These are phyloP conservation scores for Trifolium subterraneum DNA, from an alignment of 306 rosid genomes.

Conservation along the genomic window DNA sequence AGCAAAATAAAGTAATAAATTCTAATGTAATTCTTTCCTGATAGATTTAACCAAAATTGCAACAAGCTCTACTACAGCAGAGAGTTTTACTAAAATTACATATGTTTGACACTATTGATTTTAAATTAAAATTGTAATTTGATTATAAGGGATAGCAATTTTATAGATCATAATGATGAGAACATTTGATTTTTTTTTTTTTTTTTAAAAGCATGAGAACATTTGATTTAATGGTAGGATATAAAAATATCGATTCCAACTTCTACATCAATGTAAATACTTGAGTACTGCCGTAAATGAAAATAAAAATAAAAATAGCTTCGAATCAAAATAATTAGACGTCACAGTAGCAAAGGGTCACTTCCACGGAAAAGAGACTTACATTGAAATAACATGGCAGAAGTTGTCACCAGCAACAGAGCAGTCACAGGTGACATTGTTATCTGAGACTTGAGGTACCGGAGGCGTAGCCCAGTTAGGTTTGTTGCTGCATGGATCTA, in stretches of 20 bases:
- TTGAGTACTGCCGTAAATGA: neutral
- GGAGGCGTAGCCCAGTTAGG: neutral
- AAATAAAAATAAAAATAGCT: neutral
- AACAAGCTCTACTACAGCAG: neutral
- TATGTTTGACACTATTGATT: neutral
- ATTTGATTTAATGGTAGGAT: neutral
- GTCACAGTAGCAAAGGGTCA: neutral
- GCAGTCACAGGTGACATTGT: constrained; percentile 22
- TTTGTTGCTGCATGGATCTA: constrained; percentile 60
- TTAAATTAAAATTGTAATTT: neutral
- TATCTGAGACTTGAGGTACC: neutral
- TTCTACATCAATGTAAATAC: no score
- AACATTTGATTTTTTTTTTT: no score
- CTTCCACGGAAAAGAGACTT: neutral
- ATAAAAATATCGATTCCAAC: neutral
- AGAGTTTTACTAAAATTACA: neutral
- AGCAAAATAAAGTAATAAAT: neutral
- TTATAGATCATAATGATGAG: no score
- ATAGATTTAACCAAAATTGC: neutral
- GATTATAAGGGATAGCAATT: no score
- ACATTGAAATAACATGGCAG: constrained; percentile 24
- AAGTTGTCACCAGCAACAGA: neutral
- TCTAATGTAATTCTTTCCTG: neutral
- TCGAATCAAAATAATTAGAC: neutral
- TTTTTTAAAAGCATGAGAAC: no score